phyloP scores from a whole-genome alignment of 2,329 filamentous ascomycete species.

The Coniochaeta ligniaria region DNA sequence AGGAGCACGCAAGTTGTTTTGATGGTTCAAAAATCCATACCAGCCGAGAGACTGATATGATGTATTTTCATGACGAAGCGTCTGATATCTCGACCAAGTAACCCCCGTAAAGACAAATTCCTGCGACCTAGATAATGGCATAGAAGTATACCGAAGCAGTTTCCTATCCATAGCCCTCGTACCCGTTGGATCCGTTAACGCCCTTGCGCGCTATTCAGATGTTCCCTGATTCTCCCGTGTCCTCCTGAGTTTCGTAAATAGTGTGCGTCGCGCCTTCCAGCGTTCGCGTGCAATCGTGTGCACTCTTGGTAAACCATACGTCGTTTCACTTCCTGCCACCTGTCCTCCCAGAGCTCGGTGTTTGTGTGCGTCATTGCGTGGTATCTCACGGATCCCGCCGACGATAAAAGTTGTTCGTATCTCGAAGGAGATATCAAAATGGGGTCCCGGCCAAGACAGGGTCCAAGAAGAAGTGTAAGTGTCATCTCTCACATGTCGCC shows the following conservation, averaged over 20 bases:
- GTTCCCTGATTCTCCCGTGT: not conserved
- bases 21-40: not conserved
- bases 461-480: not conserved
- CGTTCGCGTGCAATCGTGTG: not conserved
- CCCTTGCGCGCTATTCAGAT: not conserved
- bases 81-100: not conserved
- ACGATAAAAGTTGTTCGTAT: not conserved
- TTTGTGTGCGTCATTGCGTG: not conserved
- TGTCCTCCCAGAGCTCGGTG: conserved; percentile 6
- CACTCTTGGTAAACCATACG: not conserved
- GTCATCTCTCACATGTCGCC: not conserved
- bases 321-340: conserved; percentile 2
- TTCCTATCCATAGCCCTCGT: not conserved
- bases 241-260: not conserved
- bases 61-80: not conserved
- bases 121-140: not conserved
- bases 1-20: not conserved
- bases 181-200: not conserved
- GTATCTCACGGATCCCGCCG: not conserved
- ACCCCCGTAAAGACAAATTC: not conserved
- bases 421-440: not conserved
- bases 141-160: not conserved
- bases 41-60: not conserved
- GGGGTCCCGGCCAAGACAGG: not conserved
- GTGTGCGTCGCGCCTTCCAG: not conserved